A percentile compares a stretch with the other conserved stretches of the same genome.
Evolutionary conservation across 23 red algal genomes (phyloP).

Genomic region (Cyanidiococcus yangmingshanensis): DNA sequence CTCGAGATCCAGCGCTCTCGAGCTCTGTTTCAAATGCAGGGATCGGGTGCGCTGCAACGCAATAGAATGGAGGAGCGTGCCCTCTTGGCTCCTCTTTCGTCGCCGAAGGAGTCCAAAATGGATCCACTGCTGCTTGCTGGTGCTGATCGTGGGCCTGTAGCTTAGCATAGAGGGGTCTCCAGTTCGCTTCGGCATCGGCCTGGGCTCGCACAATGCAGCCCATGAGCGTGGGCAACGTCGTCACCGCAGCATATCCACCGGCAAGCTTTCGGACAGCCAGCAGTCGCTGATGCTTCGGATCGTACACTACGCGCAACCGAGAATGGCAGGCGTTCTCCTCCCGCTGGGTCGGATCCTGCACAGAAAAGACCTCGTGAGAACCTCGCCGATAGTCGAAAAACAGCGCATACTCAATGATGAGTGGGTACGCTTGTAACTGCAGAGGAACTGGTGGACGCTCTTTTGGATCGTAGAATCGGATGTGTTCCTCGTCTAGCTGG

Average conservation of each 20-base stretch:
- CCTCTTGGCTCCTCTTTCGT: neutral
- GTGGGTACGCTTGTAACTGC: neutral
- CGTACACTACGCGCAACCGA: neutral
- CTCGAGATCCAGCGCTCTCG: too few species aligned
- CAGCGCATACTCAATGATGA: neutral
- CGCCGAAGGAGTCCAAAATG: neutral
- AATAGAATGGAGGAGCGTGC: neutral
- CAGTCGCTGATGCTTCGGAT: neutral
- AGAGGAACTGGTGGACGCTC: slow-evolving; percentile 9
- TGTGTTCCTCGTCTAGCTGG: neutral
- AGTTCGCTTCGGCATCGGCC: neutral
- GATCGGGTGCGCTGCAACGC: too few species aligned
- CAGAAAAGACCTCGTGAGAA: neutral
- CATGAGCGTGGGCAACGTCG: neutral
- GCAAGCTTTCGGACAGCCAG: neutral
- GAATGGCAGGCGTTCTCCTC: slow-evolving; percentile 6
- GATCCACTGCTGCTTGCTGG: neutral
- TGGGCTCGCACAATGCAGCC: neutral
- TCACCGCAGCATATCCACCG: neutral
- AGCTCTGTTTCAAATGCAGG: too few species aligned
- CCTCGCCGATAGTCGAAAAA: slow-evolving; percentile 9
- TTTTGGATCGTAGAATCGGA: neutral
- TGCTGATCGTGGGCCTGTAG: neutral
- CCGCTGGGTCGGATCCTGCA: neutral
- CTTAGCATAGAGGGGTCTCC: neutral